Conservation (phyloP, 164 flowering plant genomes). For the Nelumbo lutea region DNA sequence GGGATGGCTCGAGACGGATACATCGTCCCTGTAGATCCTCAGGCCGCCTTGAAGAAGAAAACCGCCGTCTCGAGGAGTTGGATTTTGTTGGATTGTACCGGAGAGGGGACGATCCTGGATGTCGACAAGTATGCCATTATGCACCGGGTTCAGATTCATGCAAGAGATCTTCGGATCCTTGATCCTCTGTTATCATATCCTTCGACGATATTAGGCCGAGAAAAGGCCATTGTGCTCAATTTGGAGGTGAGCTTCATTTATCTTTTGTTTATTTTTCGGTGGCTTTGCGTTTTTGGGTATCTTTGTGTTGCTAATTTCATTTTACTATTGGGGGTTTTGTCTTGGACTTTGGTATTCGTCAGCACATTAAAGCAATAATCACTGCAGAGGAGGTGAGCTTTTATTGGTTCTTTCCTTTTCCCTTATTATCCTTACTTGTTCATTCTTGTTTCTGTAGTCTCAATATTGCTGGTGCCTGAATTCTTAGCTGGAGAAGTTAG, state of each 20-base stretch:
- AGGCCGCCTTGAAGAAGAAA: conserved; percentile 52
- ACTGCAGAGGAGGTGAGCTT: conserved; percentile 83
- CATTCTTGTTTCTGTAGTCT: too few species aligned
- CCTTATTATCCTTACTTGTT: not conserved
- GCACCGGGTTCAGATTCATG: conserved; percentile 85
- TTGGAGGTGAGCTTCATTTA: conserved; percentile 51
- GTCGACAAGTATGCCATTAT: conserved; percentile 85
- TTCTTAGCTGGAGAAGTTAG: not conserved
- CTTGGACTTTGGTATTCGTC: conserved; percentile 18
- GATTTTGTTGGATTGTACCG: conserved; percentile 58
- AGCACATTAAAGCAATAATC: conserved; percentile 95
- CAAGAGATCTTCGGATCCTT: conserved; percentile 86
- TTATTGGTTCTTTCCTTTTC: not conserved
- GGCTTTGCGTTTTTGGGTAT: not conserved
- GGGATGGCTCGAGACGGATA: conserved; percentile 49
- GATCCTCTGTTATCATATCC: conserved; percentile 92
- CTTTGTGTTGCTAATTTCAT: not conserved
- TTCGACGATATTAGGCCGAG: conserved; percentile 92
- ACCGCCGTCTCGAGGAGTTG: conserved; percentile 61
- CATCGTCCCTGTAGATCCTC: conserved; percentile 51
- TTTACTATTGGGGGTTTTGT: not conserved
- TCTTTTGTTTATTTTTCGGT: not conserved
- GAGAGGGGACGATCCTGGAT: conserved; percentile 57
- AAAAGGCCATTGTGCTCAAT: conserved; percentile 78
- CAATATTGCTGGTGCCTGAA: not conserved